phyloP scores from a whole-genome alignment of 1,284 basidiomycete species.

The Somion occarium region DNA sequence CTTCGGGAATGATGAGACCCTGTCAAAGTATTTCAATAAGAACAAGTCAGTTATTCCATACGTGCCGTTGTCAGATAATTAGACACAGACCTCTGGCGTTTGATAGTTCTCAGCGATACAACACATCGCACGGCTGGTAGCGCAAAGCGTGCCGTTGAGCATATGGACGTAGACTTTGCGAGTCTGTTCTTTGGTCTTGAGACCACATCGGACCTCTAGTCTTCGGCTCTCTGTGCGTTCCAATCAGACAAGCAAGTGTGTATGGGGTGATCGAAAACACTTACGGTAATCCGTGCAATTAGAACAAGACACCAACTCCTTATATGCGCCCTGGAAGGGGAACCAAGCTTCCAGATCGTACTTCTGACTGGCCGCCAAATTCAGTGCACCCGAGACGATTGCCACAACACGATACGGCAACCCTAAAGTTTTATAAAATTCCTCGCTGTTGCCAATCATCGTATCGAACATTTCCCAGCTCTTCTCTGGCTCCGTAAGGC shows the following conservation, averaged over 20 bases:
- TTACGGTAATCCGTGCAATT: conserved; percentile 95
- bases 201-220: conserved; percentile 85
- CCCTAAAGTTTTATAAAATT: conserved; percentile 92
- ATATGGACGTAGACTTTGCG: conserved; percentile 95
- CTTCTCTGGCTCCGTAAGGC: conserved; percentile 89
- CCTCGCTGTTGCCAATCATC: conserved; percentile 90
- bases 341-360: conserved; percentile 99
- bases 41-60: neutral
- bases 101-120: conserved; percentile 99
- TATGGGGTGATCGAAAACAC: conserved; percentile 27
- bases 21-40: conserved; percentile 26
- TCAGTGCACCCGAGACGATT: conserved; percentile 96
- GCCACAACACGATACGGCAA: conserved; percentile 89
- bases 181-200: conserved; percentile 82
- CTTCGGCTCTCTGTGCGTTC: conserved; percentile 72
- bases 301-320: conserved; percentile 90
- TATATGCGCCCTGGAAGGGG: conserved; percentile 95
- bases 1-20: conserved; percentile 88
- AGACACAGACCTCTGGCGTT: conserved; percentile 83
- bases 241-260: neutral
- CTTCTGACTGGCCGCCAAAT: conserved; percentile 96
- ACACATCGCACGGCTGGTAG: conserved; percentile 94
- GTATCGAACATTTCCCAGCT: conserved; percentile 93
- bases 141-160: conserved; percentile 96
- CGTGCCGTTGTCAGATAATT: neutral